Evolutionary conservation across 306 rosid species (phyloP), one percentile per base, ranked within the genome.

Genomic region (Cicer cuneatum): DNA sequence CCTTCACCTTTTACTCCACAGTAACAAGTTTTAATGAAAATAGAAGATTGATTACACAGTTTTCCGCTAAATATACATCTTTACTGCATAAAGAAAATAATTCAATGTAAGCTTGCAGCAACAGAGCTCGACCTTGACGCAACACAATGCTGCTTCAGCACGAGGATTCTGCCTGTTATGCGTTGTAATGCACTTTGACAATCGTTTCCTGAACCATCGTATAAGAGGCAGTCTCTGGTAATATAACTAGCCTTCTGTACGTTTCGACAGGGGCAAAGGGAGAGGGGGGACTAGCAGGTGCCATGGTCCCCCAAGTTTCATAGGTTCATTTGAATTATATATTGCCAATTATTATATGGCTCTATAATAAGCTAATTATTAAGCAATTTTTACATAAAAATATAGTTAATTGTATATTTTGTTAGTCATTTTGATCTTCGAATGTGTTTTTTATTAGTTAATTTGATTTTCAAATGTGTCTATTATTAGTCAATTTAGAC

Each of bases 1-100:
- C 90, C 87, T 77, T 79, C 92, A 39, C 91, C 90, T 41, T 71
- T 83, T 61, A 81, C 97, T 39, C 87, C 87, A 46, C 77, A 47
- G 41, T 90, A 73, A 57, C 65, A 2, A 35, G 42, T 64, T 66
- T 59, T 38, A n/a, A 33, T 35, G 42, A 11, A 78, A 61, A n/a
- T 33, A 47, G 60, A 76, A 62, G 62, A 61, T 58, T 67, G 52
- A 33, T 66, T 48, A 73, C 77, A 7, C 71, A 71, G 81, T 58
- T 70, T 71, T 52, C 67, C 6, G 48, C 75, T 70, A 49, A 71
- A 74, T 61, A 70, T 81, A 80, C 80, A 77, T 15, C 7, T 9
- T 59, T 56, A 72, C 79, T 42, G 54, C 47, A 49, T 74, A 59
- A 51, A 52, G 81, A 75, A 73, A 46, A 59, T 64, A 60, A 21